These are phyloP conservation scores for Orbilia brochopaga DNA, from an alignment of 2,329 filamentous ascomycete genomes.

Conservation along the genomic window DNA sequence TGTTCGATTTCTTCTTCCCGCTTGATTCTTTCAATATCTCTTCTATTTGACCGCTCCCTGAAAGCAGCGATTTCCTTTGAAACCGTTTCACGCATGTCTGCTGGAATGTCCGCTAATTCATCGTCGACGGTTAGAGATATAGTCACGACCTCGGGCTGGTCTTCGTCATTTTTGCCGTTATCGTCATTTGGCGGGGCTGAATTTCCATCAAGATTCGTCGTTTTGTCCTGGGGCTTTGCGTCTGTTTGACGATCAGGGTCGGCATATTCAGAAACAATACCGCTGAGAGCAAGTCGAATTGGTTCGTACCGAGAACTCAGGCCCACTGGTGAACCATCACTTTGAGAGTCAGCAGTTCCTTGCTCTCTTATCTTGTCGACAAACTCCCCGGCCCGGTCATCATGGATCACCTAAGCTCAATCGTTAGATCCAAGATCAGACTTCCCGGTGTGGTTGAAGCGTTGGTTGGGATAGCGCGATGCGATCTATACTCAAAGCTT, in stretches of 20 bases:
- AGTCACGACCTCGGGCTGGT: slow-evolving; percentile 75
- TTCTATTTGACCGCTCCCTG: slow-evolving; percentile 83
- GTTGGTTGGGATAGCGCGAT: slow-evolving; percentile 9
- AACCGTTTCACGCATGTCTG: slow-evolving; percentile 94
- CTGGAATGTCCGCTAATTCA: slow-evolving; percentile 91
- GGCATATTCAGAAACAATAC: slow-evolving; percentile 73
- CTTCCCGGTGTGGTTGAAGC: background rate
- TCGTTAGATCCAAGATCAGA: slow-evolving; percentile 13
- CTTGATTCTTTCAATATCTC: slow-evolving; percentile 84
- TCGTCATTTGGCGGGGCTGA: slow-evolving; percentile 63
- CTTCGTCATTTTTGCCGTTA: slow-evolving; percentile 73
- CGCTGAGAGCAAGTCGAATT: slow-evolving; percentile 71
- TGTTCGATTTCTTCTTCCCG: slow-evolving; percentile 92
- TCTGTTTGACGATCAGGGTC: slow-evolving; percentile 61
- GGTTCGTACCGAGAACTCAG: slow-evolving; percentile 68
- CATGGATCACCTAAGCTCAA: slow-evolving; percentile 55
- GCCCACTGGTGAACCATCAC: slow-evolving; percentile 66
- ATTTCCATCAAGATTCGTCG: slow-evolving; percentile 61
- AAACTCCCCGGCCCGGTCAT: slow-evolving; percentile 56
- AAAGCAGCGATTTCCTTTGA: slow-evolving; percentile 93
- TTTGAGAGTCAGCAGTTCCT: slow-evolving; percentile 22
- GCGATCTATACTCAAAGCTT: background rate
- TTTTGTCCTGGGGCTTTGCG: slow-evolving; percentile 22
- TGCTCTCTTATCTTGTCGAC: slow-evolving; percentile 43
- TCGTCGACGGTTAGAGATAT: slow-evolving; percentile 88